Evolutionary conservation across 257 asterid species (phyloP), one percentile per base, ranked within the genome.

Genomic region (Phtheirospermum japonicum): DNA sequence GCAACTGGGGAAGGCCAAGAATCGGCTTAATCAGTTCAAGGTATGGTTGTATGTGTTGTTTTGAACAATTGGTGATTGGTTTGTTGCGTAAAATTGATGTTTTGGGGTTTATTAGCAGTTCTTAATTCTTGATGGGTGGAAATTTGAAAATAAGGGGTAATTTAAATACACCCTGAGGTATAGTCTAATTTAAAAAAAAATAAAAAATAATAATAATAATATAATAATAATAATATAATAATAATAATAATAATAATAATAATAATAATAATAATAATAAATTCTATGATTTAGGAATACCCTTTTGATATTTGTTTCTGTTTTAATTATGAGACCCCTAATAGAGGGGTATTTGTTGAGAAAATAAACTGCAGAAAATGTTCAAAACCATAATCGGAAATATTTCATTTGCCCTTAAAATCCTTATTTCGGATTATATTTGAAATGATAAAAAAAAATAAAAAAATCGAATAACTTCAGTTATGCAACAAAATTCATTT

Each of bases 11-110:
- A 86, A 78, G 72, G 76, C 80, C 42, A 78, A 68, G 70, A 77
- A 0, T 33, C 77, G 82, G 16, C 43, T 56, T 65, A 71, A 75
- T 54, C 90, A 83, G 75, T 70, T 83, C 66, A 76, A 86, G 99
- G 97, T 89, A 89, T 89, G 26, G 54, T 48, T 12, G 49, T 42
- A 86, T 40, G 68, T 43, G 49, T 48, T 26, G 7, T 16, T 14
- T 40, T 5, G 31, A 51, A 28, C 43, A 64, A 40, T 6, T 52
- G 14, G 26, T 40, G 19, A 7, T 14, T 17, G 9, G 6, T 57
- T n/a, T 18, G 23, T 48, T 48, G 5, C 23, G 54, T 3, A 40
- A 11, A 50, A 19, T n/a, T 50, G 56, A 13, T 50, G 5, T 19
- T 26, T 18, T 50, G 57, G 13, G 4, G 33, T 20, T 50, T 50